Conservation (phyloP, 1,139 yeast genomes). For the Magnusiomyces starmeri region DNA sequence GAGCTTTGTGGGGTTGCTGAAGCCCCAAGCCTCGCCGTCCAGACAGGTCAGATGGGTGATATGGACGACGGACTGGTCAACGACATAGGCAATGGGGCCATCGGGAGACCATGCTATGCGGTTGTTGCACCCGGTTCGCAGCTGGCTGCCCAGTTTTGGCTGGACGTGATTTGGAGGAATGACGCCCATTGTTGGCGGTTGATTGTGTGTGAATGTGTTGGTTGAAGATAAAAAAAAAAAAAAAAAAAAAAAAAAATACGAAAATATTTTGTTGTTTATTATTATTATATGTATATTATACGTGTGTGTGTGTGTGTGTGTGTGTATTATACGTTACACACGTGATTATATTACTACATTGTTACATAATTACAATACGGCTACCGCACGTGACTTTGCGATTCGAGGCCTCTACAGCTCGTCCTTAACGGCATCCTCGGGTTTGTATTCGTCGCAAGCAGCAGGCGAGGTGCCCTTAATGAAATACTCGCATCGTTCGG, state of each 20-base stretch:
- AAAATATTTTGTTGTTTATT: too few species aligned
- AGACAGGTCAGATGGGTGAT: slow-evolving; percentile 57
- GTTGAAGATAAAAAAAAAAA: neutral
- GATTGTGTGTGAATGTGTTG: neutral
- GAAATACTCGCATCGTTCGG: slow-evolving; percentile 77
- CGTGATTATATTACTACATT: too few species aligned
- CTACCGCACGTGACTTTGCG: too few species aligned
- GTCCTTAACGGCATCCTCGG: neutral
- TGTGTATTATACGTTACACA: too few species aligned
- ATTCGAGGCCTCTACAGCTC: slow-evolving; percentile 5
- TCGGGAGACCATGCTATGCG: slow-evolving; percentile 59
- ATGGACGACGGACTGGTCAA: slow-evolving; percentile 36
- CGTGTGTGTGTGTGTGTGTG: too few species aligned
- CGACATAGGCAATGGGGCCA: slow-evolving; percentile 62
- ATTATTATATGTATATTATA: too few species aligned
- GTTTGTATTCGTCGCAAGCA: slow-evolving; percentile 43
- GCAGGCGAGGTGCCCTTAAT: slow-evolving; percentile 61
- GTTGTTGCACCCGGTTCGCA: slow-evolving; percentile 1
- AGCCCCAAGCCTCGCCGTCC: slow-evolving; percentile 59
- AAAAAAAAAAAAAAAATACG: too few species aligned
- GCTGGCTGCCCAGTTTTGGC: slow-evolving; percentile 1
- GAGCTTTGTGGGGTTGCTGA: slow-evolving; percentile 46
- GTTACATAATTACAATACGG: too few species aligned
- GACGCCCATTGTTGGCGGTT: neutral
- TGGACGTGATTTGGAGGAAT: neutral